Evolutionary conservation across 805 yeast species (phyloP).

Genomic region (Metschnikowia noctiluminum): DNA sequence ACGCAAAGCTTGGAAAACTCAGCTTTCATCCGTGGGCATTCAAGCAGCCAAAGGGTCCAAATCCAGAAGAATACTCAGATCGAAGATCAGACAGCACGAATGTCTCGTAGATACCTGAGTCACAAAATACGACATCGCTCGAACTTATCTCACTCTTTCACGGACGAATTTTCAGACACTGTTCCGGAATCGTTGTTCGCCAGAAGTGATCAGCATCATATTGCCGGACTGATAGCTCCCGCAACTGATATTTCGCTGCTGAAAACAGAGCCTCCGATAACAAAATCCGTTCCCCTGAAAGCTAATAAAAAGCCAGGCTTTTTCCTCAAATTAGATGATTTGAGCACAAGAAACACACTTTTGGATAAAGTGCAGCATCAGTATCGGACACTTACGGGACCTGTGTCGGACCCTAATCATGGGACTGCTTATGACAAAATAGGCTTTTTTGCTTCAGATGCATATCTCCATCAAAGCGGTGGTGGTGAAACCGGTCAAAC

Average conservation of each 20-base stretch:
- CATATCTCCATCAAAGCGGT: conserved; percentile 8
- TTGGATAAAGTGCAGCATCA: conserved; percentile 9
- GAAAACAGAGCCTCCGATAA: not conserved
- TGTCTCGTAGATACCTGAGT: conserved; percentile 4
- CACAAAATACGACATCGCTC: conserved; percentile 12
- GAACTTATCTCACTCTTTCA: conserved; percentile 11
- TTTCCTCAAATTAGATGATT: conserved; percentile 24
- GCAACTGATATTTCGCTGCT: not conserved
- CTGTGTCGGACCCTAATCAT: conserved; percentile 15
- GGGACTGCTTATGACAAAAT: conserved; percentile 1
- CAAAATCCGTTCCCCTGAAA: conserved; percentile 3
- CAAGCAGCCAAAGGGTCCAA: not conserved
- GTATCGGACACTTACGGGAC: conserved; percentile 16
- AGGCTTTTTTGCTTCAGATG: conserved; percentile 9
- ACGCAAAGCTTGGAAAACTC: not conserved
- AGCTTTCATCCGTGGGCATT: not conserved
- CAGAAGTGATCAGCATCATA: not conserved
- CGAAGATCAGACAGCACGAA: conserved; percentile 3
- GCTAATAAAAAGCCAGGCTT: conserved; percentile 24
- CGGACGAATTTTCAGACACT: conserved; percentile 3
- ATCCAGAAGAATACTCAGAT: conserved; percentile 1
- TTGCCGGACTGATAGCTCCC: not conserved
- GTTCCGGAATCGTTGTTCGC: conserved; percentile 2
- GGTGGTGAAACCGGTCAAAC: conserved; percentile 5
- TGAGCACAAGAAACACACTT: conserved; percentile 14